These are phyloP conservation scores for Russula vinacea DNA, from an alignment of 768 basidiomycete genomes.

Conservation along the genomic window DNA sequence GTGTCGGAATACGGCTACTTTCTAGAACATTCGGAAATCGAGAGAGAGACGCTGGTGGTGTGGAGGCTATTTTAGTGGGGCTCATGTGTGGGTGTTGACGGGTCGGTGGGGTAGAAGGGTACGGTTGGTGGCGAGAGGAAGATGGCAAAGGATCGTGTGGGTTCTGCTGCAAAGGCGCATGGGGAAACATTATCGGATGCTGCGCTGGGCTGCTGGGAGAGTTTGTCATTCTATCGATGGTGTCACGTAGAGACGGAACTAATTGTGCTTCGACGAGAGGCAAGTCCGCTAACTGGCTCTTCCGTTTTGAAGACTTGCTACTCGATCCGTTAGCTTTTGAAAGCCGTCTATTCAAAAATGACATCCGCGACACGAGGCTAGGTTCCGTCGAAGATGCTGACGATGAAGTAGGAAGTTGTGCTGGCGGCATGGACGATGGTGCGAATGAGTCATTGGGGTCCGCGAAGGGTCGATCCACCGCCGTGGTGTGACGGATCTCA, in stretches of 20 bases:
- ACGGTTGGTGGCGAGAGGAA: constrained; percentile 10
- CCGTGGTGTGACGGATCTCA: not conserved
- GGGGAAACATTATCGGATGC: constrained; percentile 1
- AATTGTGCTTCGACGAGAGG: constrained; percentile 62
- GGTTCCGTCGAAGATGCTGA: constrained; percentile 28
- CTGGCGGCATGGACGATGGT: constrained; percentile 16
- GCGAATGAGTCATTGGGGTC: constrained; percentile 8
- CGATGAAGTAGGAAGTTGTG: constrained; percentile 25
- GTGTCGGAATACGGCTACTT: constrained; percentile 25
- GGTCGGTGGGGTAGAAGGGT: constrained; percentile 18
- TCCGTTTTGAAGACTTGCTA: constrained; percentile 31
- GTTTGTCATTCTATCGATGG: constrained; percentile 68
- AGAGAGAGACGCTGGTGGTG: constrained; percentile 6
- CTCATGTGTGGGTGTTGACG: constrained; percentile 18
- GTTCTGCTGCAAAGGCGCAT: not conserved
- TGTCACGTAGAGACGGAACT: constrained; percentile 67
- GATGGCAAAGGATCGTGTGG: constrained; percentile 1
- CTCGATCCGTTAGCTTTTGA: constrained; percentile 14
- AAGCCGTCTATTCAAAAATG: constrained; percentile 23
- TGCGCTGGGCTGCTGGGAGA: constrained; percentile 25
- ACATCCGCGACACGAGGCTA: constrained; percentile 26
- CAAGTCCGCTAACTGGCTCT: constrained; percentile 49
- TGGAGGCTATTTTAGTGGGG: not conserved
- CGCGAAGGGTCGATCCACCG: not conserved
- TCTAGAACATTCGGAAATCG: constrained; percentile 4